Conservation (phyloP, 495 filamentous ascomycete genomes). For the Lepraria neglecta region DNA sequence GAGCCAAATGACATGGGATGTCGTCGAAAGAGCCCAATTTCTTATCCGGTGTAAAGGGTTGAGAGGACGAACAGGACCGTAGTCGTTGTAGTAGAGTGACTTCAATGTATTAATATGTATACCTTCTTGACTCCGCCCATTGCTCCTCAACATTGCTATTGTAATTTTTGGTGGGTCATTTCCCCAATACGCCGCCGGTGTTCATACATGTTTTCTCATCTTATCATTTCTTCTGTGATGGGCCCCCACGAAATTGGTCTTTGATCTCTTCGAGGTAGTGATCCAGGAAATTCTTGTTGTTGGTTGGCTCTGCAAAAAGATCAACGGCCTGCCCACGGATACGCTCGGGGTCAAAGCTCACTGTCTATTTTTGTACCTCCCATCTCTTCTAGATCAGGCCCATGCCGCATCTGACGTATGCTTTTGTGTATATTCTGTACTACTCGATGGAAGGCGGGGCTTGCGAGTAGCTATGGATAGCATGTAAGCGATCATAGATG, state of each 20-base stretch:
- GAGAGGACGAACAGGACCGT: neutral
- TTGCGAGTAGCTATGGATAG: constrained; percentile 48
- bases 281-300: constrained; percentile 44
- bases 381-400: constrained; percentile 52
- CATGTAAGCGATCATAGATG: constrained; percentile 23
- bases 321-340: constrained; percentile 5
- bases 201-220: neutral
- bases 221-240: constrained; percentile 36
- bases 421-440: constrained; percentile 52
- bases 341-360: constrained; percentile 30
- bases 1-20: constrained; percentile 41
- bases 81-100: neutral
- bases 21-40: constrained; percentile 47
- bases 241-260: constrained; percentile 48
- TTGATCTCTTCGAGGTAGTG: constrained; percentile 56
- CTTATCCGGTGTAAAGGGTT: constrained; percentile 33
- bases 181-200: neutral
- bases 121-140: neutral
- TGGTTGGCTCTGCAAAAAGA: constrained; percentile 27
- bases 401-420: constrained; percentile 47
- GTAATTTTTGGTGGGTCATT: neutral
- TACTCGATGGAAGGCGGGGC: constrained; percentile 53
- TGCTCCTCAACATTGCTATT: neutral
- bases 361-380: constrained; percentile 52
- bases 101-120: neutral